Conservation (phyloP, 208 protist genomes). For the Trypanosoma rangeli region DNA sequence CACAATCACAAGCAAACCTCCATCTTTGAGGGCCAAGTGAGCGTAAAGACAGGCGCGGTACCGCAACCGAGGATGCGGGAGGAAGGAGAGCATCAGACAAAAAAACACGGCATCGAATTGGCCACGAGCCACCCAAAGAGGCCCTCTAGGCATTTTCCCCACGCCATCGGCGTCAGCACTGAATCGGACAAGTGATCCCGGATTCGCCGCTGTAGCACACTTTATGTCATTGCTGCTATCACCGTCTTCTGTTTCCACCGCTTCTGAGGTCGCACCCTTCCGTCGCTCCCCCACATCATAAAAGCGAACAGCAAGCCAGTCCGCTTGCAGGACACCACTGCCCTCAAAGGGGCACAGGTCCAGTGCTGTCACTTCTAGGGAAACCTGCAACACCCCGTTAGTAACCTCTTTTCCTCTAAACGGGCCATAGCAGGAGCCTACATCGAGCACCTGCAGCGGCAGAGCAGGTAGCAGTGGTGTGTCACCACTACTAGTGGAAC, state of each 20-base stretch:
- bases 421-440: conserved; percentile 86
- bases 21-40: conserved; percentile 63
- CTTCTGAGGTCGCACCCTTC: background rate
- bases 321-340: conserved; percentile 37
- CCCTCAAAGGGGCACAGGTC: conserved; percentile 62
- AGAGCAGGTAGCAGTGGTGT: background rate
- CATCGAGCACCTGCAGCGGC: conserved; percentile 63
- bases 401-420: conserved; percentile 41
- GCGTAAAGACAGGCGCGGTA: conserved; percentile 79
- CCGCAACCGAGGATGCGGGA: conserved; percentile 73
- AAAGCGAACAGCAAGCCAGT: conserved; percentile 71
- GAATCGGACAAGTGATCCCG: background rate
- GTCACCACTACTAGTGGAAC: background rate
- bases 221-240: background rate
- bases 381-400: conserved; percentile 37
- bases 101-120: conserved; percentile 78
- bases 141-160: background rate
- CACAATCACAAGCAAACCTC: conserved; percentile 77
- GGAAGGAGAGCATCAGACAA: conserved; percentile 84
- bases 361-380: conserved; percentile 57
- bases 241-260: background rate
- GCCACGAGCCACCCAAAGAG: conserved; percentile 26
- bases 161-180: background rate
- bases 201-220: background rate
- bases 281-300: conserved; percentile 19